These are phyloP conservation scores for Rhodotorula sp. DNA, from an alignment of 1,284 basidiomycete species.

Conservation along the genomic window DNA sequence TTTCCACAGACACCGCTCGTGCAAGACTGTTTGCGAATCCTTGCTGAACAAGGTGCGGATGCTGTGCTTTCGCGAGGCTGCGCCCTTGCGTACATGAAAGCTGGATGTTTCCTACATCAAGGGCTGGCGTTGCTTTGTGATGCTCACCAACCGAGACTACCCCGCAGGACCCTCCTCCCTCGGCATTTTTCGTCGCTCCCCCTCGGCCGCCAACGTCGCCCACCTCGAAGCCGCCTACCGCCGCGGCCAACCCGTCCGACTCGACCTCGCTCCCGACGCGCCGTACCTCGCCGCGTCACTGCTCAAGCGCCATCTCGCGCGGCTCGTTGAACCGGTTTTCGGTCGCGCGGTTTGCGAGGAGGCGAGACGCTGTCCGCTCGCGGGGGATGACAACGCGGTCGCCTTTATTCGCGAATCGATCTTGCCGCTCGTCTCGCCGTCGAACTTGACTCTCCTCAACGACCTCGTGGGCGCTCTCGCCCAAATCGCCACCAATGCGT, in stretches of 20 bases:
- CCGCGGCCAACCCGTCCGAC: conserved; percentile 35
- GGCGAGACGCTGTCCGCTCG: conserved; percentile 23
- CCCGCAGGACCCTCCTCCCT: conserved; percentile 22
- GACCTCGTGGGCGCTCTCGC: conserved; percentile 22
- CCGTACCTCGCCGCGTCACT: conserved; percentile 41
- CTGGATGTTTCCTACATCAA: no score
- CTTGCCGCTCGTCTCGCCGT: conserved; percentile 13
- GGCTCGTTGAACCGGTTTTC: conserved; percentile 28
- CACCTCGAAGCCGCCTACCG: conserved; percentile 34
- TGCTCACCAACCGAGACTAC: no score
- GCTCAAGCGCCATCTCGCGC: conserved; percentile 37
- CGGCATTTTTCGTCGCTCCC: conserved; percentile 43
- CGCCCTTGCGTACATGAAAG: background rate
- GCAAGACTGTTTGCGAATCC: conserved; percentile 25
- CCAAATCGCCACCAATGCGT: background rate
- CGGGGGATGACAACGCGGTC: background rate
- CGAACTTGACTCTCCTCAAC: conserved; percentile 9
- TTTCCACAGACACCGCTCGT: background rate
- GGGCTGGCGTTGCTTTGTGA: no score
- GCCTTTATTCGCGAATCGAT: conserved; percentile 23
- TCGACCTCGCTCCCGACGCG: conserved; percentile 32
- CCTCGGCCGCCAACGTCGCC: conserved; percentile 30
- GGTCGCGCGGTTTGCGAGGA: background rate
- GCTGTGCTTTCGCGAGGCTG: background rate
- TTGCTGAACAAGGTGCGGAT: conserved; percentile 17